Evolutionary conservation across 495 filamentous ascomycete genomes (phyloP), one percentile per base, ranked within the genome.

Genomic region (Parathielavia appendiculata): DNA sequence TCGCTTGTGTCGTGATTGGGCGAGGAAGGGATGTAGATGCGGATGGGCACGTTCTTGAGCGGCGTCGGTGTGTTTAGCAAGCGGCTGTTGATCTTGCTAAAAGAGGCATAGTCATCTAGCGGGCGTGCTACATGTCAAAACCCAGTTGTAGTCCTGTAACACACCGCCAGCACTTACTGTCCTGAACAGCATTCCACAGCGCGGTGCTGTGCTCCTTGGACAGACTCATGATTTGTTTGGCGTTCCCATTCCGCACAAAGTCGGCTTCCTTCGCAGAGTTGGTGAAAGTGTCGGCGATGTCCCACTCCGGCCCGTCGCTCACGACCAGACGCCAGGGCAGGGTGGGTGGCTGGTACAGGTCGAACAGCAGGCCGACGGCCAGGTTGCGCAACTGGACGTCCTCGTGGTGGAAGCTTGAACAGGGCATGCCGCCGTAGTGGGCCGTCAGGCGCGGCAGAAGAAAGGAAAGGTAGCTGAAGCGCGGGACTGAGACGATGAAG

Each of bases 251-350:
- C 36, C 93, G 83, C 35, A 96, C 76, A 64, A 91, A 96, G 67
- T 96, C 92, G 19, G 93, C 95, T 79, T 87, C 54, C 55, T 97
- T 99, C 58, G 95, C 90, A 60, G 84, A 87, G 64, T 98, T 96
- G 61, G 95, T 89, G 69, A 91, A 97, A 0, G 91, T 87, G 69
- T 97, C 93, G 56, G 87, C 84, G 17, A 81, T 95, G 59, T 95
- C 86, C 60, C 84, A 88, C 62, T 91, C 81, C 49, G 66, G 64
- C 47, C 77, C 80, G 55, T 78, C 77, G 16, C 69, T 63, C 8
- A 92, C 80, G 2, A 76, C 77, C 50, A 99, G 71, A 17, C 77
- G 78, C 93, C 93, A 99, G 3, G 93, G 91, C 22, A 92, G 70
- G 19, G 61, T 44, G 10, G 65, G 56, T 1, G 67, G 69, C 47